phyloP scores from a whole-genome alignment of 2,329 filamentous ascomycete species.

The Xylariaceae sp. region DNA sequence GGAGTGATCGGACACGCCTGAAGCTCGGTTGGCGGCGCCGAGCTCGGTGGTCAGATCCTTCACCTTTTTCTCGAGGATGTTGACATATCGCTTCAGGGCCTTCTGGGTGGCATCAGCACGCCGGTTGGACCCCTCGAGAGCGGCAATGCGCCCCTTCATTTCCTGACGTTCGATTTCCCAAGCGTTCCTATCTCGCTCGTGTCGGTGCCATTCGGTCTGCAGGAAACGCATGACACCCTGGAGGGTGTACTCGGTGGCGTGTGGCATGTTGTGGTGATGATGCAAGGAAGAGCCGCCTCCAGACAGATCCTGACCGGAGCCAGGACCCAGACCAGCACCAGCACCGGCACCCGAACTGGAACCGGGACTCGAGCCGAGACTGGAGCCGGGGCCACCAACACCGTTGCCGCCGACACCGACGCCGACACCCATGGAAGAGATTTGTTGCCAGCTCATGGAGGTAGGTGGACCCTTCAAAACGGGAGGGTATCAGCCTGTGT shows the following conservation, averaged over 20 bases:
- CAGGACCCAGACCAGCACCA: conserved; percentile 30
- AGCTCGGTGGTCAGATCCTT: conserved; percentile 74
- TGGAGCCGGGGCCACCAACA: conserved; percentile 39
- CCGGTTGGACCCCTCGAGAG: conserved; percentile 82
- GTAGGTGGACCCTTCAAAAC: neutral
- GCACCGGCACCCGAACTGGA: neutral
- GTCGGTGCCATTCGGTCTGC: conserved; percentile 97
- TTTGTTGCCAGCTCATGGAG: conserved; percentile 36
- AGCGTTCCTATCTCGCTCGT: conserved; percentile 93
- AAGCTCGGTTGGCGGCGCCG: conserved; percentile 46
- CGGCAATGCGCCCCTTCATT: conserved; percentile 96
- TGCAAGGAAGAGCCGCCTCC: conserved; percentile 35
- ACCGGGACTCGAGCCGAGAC: conserved; percentile 19
- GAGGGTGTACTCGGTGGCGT: conserved; percentile 57
- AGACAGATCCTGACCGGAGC: conserved; percentile 37
- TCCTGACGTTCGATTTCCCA: conserved; percentile 99
- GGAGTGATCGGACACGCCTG: conserved; percentile 40
- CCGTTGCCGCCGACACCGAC: conserved; percentile 36
- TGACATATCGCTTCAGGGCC: conserved; percentile 82
- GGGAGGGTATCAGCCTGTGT: conserved; percentile 15
- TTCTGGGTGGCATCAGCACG: conserved; percentile 85
- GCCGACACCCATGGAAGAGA: conserved; percentile 38
- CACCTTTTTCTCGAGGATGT: conserved; percentile 81
- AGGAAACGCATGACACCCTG: conserved; percentile 96
- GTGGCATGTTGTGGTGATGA: conserved; percentile 44